Base-by-base conservation (phyloP, 164 flowering plant genomes). In the Vitis riparia region DNA sequence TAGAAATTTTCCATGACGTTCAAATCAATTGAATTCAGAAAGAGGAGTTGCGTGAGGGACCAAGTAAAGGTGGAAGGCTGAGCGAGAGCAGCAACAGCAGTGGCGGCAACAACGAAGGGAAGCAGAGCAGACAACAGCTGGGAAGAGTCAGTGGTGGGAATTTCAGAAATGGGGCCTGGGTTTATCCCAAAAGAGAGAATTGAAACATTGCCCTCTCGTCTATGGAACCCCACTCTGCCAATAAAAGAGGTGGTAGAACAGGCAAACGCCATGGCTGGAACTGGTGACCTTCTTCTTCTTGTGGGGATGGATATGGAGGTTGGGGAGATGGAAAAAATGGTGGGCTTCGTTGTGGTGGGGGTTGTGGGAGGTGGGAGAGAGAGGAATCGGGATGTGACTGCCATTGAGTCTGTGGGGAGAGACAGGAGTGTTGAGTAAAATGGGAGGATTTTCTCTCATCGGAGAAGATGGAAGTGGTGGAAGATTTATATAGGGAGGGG, bases 41-140 rank as follows among this genome's bases (percentile, higher is more conserved):
- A 47, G 2, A 30, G 51, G n/a, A 52, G 64, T 51, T 29, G 4
- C 11, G 70, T 8, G 14, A 68, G 48, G 29, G 0, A 92, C 97
- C 99, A 94, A 32, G 94, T 81, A 66, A 92, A 94, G 37, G 92
- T 88, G 0, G 86, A 78, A 9, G 99, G 99, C 66, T 87, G 84
- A 63, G 77, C 68, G 7, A 94, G 86, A 57, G 99, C 97, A 16
- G 90, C 87, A 27, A 89, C 76, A 10, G 97, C 97, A 30, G 99
- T 94, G 57, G 83, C 83, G 27, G 92, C 97, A 16, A 94, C 99
- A 15, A 94, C 87, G 55, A 87, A 88, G 0, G 99, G 99, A 72
- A 94, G 91, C 91, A 92, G 30, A 8, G 90, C 97, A 0, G 97
- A 88, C 32, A 94, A 67, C 47, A 81, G 44, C 74, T 92, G 90